phyloP scores from a whole-genome alignment of 495 filamentous ascomycete genomes.

The Penicillium silybi region DNA sequence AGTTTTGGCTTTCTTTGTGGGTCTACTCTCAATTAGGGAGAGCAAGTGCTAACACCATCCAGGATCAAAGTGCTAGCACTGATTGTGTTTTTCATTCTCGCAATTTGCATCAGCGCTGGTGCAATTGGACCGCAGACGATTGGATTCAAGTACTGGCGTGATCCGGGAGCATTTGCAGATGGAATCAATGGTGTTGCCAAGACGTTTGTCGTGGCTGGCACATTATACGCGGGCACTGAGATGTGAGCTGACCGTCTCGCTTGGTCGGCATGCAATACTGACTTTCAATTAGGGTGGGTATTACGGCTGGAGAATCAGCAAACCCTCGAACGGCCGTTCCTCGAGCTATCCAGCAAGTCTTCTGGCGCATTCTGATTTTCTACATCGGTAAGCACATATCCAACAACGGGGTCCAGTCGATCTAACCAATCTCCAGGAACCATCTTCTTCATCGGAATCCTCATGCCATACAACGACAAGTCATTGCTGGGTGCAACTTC shows the following conservation, averaged over 20 bases:
- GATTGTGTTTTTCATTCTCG: conserved; percentile 65
- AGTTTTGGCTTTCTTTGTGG: conserved; percentile 43
- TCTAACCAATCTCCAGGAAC: conserved; percentile 16
- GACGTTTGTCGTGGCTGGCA: conserved; percentile 66
- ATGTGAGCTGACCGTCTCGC: conserved; percentile 30
- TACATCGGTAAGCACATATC: conserved; percentile 54
- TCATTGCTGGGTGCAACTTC: conserved; percentile 41
- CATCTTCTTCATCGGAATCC: conserved; percentile 67
- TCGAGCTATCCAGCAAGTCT: conserved; percentile 63
- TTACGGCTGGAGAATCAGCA: conserved; percentile 62
- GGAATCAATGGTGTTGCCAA: conserved; percentile 51
- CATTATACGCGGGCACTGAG: conserved; percentile 69
- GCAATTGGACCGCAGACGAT: conserved; percentile 52
- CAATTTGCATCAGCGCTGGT: conserved; percentile 61
- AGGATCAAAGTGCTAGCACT: conserved; percentile 53
- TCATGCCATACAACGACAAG: conserved; percentile 54
- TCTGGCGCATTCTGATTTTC: conserved; percentile 69
- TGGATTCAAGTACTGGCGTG: conserved; percentile 62
- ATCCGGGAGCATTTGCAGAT: conserved; percentile 67
- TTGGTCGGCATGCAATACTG: background rate
- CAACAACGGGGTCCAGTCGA: no score
- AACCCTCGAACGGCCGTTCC: conserved; percentile 62
- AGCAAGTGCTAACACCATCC: background rate
- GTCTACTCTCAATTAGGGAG: background rate
- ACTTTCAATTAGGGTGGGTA: conserved; percentile 46